Base-by-base conservation (phyloP, 2,329 filamentous ascomycete genomes). In the Aureobasidium sp. region DNA sequence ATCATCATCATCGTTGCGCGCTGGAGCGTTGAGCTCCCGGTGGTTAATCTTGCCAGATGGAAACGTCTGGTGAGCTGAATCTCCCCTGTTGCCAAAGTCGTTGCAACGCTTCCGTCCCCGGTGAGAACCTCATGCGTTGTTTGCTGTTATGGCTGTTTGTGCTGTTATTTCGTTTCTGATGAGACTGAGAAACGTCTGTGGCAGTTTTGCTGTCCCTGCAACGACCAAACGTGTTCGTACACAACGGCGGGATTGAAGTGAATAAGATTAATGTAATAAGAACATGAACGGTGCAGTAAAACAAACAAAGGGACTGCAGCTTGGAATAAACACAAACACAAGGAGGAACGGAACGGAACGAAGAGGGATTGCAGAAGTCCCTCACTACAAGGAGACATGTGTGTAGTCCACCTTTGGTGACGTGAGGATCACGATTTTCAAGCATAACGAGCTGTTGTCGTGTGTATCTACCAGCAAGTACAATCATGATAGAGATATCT, bases 91-190 rank as follows among this genome's bases (percentile, higher is more conserved):
- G 38, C 19, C 25, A 43, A 55, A 55, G 37, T 45, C 53, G 53
- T 57, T 57, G 40, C 6, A 29, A 29, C 42, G 53, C 21, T 37
- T 15, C 53, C 23, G 25, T 31, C 21, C 21, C 37, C 53, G 53
- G 42, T 25, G 13, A n/a, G 15, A 35, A 21, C 25, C 23, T 2
- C 27, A 27, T 40, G 19, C 53, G 40, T 45, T 37, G 38, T 37
- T n/a, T 23, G 29, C 38, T 55, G 51, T 55, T 55, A 19, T 43
- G 37, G 23, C 42, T 27, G 53, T 46, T 55, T 42, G n/a, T 45
- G 42, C 53, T 43, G 53, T 57, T 57, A 57, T 57, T 37, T 57
- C 53, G 53, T 46, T 45, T 31, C 53, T 57, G 53, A 55, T 57
- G 53, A 45, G 29, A 27, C 15, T 37, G 47, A 19, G 13, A 19